Conservation (phyloP, 805 yeast species). For the Suhomyces pyralidae region DNA sequence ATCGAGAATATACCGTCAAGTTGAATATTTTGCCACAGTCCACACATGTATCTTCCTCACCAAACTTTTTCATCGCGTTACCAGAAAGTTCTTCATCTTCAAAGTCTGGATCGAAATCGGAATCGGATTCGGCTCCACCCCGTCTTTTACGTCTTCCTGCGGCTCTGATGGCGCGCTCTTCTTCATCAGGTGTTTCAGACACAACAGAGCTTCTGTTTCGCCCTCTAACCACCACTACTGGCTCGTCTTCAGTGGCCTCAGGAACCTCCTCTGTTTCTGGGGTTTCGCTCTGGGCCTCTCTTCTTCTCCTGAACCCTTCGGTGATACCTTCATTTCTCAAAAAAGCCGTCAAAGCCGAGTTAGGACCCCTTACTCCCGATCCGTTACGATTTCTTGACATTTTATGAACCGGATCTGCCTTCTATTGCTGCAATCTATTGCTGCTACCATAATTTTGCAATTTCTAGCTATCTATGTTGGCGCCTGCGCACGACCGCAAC, state of each 20-base stretch:
- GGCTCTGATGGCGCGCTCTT: constrained; percentile 28
- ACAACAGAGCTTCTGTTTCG: not conserved
- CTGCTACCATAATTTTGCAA: not conserved
- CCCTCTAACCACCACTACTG: constrained; percentile 4
- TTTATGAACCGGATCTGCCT: not conserved
- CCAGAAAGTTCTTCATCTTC: constrained; percentile 18
- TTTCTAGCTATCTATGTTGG: not conserved
- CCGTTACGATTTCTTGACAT: constrained; percentile 4
- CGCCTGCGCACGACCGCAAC: not conserved
- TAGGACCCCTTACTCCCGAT: constrained; percentile 53
- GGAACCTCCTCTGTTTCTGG: constrained; percentile 21
- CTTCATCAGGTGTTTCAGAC: constrained; percentile 15
- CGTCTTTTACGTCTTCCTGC: constrained; percentile 43
- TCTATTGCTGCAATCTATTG: not conserved
- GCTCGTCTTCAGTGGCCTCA: constrained; percentile 13
- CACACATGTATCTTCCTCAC: constrained; percentile 59
- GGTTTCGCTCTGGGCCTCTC: constrained; percentile 10
- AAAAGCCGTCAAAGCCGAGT: constrained; percentile 88
- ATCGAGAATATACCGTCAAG: constrained; percentile 64
- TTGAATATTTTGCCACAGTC: constrained; percentile 59
- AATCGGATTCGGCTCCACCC: constrained; percentile 36
- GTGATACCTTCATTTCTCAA: constrained; percentile 88
- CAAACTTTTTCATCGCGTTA: constrained; percentile 32
- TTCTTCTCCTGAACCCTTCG: constrained; percentile 58
- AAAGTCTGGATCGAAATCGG: constrained; percentile 29